These are phyloP conservation scores for Botrytis pseudocinerea DNA, from an alignment of 2,329 filamentous ascomycete species.

Conservation along the genomic window DNA sequence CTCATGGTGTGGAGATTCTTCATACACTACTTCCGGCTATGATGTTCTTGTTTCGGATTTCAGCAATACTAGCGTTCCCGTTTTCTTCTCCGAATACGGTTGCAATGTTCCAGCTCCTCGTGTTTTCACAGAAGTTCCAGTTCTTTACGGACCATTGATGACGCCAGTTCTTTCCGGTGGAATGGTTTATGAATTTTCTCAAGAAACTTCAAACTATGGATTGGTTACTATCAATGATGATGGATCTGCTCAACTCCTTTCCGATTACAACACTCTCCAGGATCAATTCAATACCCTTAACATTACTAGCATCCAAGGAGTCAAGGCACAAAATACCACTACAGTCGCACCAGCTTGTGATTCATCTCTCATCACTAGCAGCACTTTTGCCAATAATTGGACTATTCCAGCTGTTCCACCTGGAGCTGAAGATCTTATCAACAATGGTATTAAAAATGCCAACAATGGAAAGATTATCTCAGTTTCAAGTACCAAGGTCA, in stretches of 20 bases:
- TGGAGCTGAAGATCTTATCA: conserved; percentile 70
- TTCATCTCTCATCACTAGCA: conserved; percentile 63
- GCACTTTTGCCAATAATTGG: conserved; percentile 76
- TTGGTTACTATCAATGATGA: conserved; percentile 63
- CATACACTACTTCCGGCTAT: conserved; percentile 63
- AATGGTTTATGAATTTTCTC: conserved; percentile 77
- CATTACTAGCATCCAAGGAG: conserved; percentile 63
- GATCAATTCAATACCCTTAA: conserved; percentile 74
- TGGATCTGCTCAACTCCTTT: conserved; percentile 56
- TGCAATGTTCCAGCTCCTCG: conserved; percentile 74
- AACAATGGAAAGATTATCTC: conserved; percentile 65
- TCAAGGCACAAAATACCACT: conserved; percentile 57
- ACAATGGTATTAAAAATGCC: conserved; percentile 68
- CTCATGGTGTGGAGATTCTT: conserved; percentile 69
- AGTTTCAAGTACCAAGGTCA: conserved; percentile 56
- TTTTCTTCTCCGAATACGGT: conserved; percentile 82
- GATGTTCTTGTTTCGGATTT: conserved; percentile 65
- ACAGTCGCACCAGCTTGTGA: conserved; percentile 64
- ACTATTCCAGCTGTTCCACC: conserved; percentile 68
- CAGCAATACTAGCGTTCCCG: conserved; percentile 63
- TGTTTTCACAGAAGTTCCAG: conserved; percentile 71
- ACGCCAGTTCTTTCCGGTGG: conserved; percentile 68
- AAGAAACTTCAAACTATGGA: conserved; percentile 67
- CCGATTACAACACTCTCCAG: conserved; percentile 73
- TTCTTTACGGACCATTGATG: conserved; percentile 73